Conservation (phyloP, 2,329 filamentous ascomycete species). For the Ophiocordyceps unilateralis region DNA sequence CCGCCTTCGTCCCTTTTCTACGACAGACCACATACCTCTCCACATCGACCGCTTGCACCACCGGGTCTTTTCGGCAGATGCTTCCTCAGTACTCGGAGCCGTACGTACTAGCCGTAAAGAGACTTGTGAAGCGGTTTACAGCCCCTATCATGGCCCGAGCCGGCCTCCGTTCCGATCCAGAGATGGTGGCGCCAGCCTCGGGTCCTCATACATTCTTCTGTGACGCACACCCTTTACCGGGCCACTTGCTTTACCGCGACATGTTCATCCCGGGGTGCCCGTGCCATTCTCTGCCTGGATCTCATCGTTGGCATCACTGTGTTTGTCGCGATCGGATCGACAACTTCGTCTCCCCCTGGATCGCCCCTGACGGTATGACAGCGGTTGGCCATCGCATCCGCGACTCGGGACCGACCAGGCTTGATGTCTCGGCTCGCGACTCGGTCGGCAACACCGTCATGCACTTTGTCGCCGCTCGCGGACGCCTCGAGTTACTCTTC, state of each 20-base stretch:
- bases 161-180: conserved; percentile 9
- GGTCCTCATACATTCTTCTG: conserved; percentile 2
- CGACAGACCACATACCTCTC: conserved; percentile 19
- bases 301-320: conserved; percentile 12
- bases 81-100: conserved; percentile 14
- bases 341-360: conserved; percentile 12
- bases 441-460: conserved; percentile 29
- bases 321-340: conserved; percentile 11
- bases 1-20: conserved; percentile 10
- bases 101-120: conserved; percentile 20
- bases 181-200: conserved; percentile 7
- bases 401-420: neutral
- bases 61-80: conserved; percentile 15
- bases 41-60: conserved; percentile 20
- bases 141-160: conserved; percentile 9
- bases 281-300: conserved; percentile 5
- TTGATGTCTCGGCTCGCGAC: conserved; percentile 13
- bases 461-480: conserved; percentile 26
- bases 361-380: conserved; percentile 10
- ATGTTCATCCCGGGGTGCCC: conserved; percentile 7
- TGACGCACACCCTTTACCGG: conserved; percentile 22
- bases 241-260: conserved; percentile 28
- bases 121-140: conserved; percentile 21
- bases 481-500: conserved; percentile 11
- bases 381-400: conserved; percentile 5